Conservation (phyloP, 2,329 filamentous ascomycete genomes). For the Davidsoniella australis region DNA sequence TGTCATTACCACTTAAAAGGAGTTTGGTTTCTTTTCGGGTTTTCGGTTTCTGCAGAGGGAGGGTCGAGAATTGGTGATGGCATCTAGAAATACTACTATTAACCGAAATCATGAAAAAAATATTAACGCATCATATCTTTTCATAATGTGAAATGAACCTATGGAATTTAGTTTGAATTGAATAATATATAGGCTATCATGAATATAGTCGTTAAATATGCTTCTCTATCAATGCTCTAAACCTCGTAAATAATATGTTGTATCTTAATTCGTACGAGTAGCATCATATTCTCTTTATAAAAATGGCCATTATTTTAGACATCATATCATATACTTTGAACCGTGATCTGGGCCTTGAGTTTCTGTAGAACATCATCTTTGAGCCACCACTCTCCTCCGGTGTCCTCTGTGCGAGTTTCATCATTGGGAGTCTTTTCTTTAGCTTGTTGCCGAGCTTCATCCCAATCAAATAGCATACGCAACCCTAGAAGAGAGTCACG, state of each 20-base stretch:
- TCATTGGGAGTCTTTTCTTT: no score
- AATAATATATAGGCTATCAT: no score
- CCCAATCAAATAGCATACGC: constrained; percentile 39
- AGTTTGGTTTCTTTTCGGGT: no score
- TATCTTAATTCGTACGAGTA: no score
- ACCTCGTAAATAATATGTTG: no score
- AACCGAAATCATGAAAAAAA: background rate
- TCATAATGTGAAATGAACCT: no score
- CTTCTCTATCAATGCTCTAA: no score
- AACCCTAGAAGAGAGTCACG: constrained; percentile 30
- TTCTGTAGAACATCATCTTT: constrained; percentile 36
- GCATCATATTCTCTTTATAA: background rate
- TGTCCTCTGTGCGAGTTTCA: constrained; percentile 10
- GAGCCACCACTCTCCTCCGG: constrained; percentile 34
- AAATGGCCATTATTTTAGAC: background rate
- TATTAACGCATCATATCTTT: no score
- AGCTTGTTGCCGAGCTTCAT: constrained; percentile 12
- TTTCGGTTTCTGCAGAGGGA: background rate
- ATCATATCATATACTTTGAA: background rate
- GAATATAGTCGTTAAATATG: no score
- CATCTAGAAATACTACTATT: constrained; percentile 2
- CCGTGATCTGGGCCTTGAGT: constrained; percentile 32
- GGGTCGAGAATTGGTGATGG: background rate
- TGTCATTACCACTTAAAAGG: no score
- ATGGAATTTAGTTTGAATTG: no score